Base-by-base conservation (phyloP, 106 monocot species). In the Allium cepa region DNA sequence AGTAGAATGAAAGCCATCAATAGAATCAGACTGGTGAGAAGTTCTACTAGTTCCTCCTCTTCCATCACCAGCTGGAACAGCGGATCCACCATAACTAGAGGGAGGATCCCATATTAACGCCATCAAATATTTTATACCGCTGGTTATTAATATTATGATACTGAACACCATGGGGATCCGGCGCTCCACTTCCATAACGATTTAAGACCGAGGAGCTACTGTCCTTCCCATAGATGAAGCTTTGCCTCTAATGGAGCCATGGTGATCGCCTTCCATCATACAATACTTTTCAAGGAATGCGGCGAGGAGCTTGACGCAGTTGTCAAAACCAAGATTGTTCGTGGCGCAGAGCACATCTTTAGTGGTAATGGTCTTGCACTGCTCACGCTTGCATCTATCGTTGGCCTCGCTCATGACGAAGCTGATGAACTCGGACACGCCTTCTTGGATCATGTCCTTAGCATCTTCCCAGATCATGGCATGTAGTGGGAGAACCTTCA, bases 391-490 rank as follows among this genome's bases (percentile, higher is more conserved):
- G 73, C 86, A 86, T 56, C 82, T 64, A 47, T 87, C 83, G 67
- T 82, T 82, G 70, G 87, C 87, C 71, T 87, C 82, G 46, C 83
- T 72, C 10, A 82, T 87, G 67, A 87, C 77, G 77, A 87, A 87
- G 71, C 83, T 79, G 60, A 87, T 87, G 79, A 79, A 87, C 79
- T 87, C 87, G 7, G 87, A 87, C 16, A 87, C 82, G 66, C 87
- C 82, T 71, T 87, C 87, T 67, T 87, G 87, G 47, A 87, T 79
- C 17, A 79, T 83, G 52, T 87, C 87, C 73, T 87, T 87, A 16
- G 87, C 87, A 64, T 87, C 87, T 53, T 87, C 82, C 47, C 82
- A 77, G 55, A 87, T 87, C 82, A 82, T 87, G 27, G 82, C 87
- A 53, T 87, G 79, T 13, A 74, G 49, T 16, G 87, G 87, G 14